Conservation (phyloP, 1,284 basidiomycete genomes). For the Microbotryomycetes sp. region DNA sequence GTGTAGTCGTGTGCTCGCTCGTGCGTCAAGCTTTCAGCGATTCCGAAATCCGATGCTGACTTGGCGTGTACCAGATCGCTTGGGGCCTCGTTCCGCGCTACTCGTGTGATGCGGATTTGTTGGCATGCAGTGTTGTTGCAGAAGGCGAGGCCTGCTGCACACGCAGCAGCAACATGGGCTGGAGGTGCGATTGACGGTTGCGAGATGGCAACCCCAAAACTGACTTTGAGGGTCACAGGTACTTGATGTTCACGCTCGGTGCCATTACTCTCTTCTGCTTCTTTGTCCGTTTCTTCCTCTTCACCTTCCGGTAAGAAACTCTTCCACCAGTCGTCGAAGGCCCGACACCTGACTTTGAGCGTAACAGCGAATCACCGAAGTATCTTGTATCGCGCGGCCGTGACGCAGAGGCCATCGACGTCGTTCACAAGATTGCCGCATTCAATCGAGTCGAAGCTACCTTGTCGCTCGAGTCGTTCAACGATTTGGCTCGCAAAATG, state of each 20-base stretch:
- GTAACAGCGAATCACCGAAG: constrained; percentile 31
- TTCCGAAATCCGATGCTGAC: constrained; percentile 7
- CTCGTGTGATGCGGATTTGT: constrained; percentile 29
- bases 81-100: constrained; percentile 42
- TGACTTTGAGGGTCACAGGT: background rate
- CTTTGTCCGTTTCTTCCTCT: constrained; percentile 61
- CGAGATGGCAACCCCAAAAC: background rate
- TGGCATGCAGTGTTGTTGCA: constrained; percentile 30
- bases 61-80: constrained; percentile 43
- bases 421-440: constrained; percentile 59
- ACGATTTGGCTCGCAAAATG: background rate
- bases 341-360: no score
- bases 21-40: constrained; percentile 31
- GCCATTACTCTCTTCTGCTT: constrained; percentile 43
- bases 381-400: constrained; percentile 60
- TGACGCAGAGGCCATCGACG: constrained; percentile 61
- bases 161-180: constrained; percentile 50
- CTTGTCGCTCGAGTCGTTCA: background rate
- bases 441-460: constrained; percentile 52
- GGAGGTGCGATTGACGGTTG: constrained; percentile 50
- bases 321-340: no score
- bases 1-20: constrained; percentile 50
- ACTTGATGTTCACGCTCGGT: constrained; percentile 37
- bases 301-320: constrained; percentile 49
- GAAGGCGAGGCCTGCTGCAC: constrained; percentile 36